Evolutionary conservation across 2,329 filamentous ascomycete species (phyloP).

Genomic region (Tolypocladium album): DNA sequence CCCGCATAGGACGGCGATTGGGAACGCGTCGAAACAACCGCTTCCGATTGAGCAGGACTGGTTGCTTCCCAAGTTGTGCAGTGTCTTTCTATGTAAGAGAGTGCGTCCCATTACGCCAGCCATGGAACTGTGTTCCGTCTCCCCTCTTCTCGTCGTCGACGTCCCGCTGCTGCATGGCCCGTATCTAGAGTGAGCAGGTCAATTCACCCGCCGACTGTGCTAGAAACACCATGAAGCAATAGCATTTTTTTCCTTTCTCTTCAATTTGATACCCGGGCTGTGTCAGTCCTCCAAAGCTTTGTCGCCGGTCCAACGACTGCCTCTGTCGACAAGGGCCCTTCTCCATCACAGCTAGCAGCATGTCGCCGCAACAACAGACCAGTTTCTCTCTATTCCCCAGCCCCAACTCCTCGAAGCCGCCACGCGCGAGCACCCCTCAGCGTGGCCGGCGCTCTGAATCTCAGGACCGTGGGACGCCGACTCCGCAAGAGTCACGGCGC

Average conservation of each 20-base stretch:
- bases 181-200: background rate
- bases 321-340: background rate
- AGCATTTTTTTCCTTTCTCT: background rate
- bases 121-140: background rate
- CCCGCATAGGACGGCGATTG: background rate
- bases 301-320: background rate
- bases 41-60: background rate
- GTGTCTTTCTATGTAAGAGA: background rate
- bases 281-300: background rate
- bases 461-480: constrained; percentile 13
- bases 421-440: constrained; percentile 8
- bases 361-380: background rate
- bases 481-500: constrained; percentile 18
- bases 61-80: background rate
- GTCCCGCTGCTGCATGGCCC: background rate
- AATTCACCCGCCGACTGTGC: background rate
- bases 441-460: constrained; percentile 25
- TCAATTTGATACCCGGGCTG: background rate
- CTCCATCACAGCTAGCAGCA: background rate
- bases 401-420: constrained; percentile 25
- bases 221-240: background rate
- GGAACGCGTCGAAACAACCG: background rate
- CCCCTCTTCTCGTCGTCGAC: background rate
- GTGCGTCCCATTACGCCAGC: background rate
- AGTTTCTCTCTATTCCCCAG: constrained; percentile 47